A percentile compares a stretch with the other conserved stretches of the same genome.
Conservation (phyloP, 1,284 basidiomycete genomes). For the Cutaneotrichosporon spelunceum region DNA sequence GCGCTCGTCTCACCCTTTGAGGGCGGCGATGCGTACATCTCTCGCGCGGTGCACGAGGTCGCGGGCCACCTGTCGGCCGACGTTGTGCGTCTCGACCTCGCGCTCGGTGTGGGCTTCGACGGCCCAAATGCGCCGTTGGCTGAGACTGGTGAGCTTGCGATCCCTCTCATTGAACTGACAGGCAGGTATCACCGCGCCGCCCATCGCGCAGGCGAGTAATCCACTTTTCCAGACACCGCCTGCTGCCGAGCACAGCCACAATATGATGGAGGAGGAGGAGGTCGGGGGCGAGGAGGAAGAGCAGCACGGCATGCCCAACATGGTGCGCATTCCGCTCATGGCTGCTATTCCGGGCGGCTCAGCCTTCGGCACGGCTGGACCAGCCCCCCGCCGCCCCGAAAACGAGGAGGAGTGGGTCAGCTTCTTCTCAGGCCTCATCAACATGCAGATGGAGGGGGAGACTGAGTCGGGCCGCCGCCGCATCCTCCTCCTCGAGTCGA, state of each 20-base stretch:
- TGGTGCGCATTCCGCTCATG: constrained; percentile 22
- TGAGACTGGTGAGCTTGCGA: constrained; percentile 70
- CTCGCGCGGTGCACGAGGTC: constrained; percentile 70
- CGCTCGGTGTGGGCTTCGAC: constrained; percentile 65
- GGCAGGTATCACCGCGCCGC: constrained; percentile 27
- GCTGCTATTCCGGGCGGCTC: constrained; percentile 10
- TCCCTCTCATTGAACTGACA: constrained; percentile 51
- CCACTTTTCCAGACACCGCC: constrained; percentile 61
- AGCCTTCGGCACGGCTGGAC: constrained; percentile 14
- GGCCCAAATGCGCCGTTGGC: constrained; percentile 55
- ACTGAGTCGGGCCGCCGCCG: constrained; percentile 47
- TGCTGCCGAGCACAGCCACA: constrained; percentile 13
- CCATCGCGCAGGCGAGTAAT: constrained; percentile 23
- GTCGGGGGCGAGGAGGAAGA: constrained; percentile 20
- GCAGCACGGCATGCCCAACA: constrained; percentile 14
- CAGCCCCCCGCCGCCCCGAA: constrained; percentile 10
- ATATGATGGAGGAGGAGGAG: constrained; percentile 16
- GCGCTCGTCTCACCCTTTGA: constrained; percentile 81
- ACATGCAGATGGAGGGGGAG: constrained; percentile 24
- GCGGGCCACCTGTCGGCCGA: constrained; percentile 69
- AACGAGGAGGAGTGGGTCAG: constrained; percentile 34
- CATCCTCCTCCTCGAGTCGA: constrained; percentile 79
- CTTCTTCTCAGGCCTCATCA: constrained; percentile 40
- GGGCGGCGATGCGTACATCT: constrained; percentile 72
- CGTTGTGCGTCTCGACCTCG: constrained; percentile 68